These are phyloP conservation scores for Cordyceps cicadae DNA, from an alignment of 2,329 filamentous ascomycete genomes.

Conservation along the genomic window DNA sequence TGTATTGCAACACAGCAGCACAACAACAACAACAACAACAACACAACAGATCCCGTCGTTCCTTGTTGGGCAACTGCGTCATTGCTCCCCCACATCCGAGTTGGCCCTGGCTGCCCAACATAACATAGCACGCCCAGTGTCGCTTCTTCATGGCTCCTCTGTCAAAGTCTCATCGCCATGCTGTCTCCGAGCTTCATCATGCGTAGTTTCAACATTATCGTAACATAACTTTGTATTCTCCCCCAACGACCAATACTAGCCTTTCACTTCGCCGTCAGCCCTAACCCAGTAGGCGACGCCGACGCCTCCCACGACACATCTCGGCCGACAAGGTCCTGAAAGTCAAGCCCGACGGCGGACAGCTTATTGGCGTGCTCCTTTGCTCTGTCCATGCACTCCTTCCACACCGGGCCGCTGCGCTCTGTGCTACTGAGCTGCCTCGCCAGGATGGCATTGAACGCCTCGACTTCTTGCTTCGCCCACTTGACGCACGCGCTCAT, in stretches of 20 bases:
- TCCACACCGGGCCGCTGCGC: conserved; percentile 66
- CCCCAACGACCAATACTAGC: background rate
- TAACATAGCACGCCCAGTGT: background rate
- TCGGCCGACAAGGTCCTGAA: conserved; percentile 68
- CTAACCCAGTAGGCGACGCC: conserved; percentile 32
- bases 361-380: conserved; percentile 73
- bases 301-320: conserved; percentile 22
- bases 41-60: background rate
- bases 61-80: conserved; percentile 4
- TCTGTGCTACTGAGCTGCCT: conserved; percentile 85
- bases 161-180: background rate
- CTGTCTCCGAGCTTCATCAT: conserved; percentile 1
- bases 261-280: conserved; percentile 20
- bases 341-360: conserved; percentile 81
- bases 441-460: conserved; percentile 74
- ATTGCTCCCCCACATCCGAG: background rate
- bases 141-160: background rate
- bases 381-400: conserved; percentile 73
- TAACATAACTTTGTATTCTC: background rate
- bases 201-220: conserved; percentile 1
- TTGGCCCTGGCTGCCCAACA: background rate
- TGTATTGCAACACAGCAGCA: background rate
- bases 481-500: conserved; percentile 95
- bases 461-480: conserved; percentile 92
- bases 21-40: too few species aligned